Base-by-base conservation (phyloP, 225 moss, liverwort and hornwort genomes). In the Pseudoscleropodium purum region DNA sequence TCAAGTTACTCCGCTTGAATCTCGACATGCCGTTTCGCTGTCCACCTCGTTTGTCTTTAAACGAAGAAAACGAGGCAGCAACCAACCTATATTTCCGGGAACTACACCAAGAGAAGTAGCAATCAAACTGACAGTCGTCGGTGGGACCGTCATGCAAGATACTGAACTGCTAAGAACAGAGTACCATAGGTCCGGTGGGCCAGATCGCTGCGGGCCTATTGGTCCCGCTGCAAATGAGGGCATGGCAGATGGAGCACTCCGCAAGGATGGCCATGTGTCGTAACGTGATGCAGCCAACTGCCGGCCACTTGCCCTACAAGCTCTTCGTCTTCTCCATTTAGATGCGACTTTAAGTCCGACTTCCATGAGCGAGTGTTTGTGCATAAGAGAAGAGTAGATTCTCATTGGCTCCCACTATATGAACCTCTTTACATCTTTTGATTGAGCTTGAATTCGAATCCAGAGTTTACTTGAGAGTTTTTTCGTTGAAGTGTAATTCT, bases 21-120 rank as follows among this genome's bases (percentile, higher is more conserved):
- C 89, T 89, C 89, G 69, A 61, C 89, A 69, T 85, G 89, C 89
- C 89, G 56, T 90, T 81, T 90, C 86, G 63, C 60, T 60, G 79
- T 89, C 79, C 84, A 84, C n/a, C 74, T 62, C 39, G 17, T n/a
- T 56, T 77, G n/a, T 20, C 52, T 52, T 77, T 26, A 11, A 78
- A 33, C 72, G 20, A 83, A 64, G 57, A 41, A 16, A 65, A 39
- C 63, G 54, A 72, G 29, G 47, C 49, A 45, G 36, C 80, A 36
- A 24, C 47, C 26, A 43, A 75, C 75, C 54, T 43, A 20, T 8
- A 83, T 52, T 63, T 49, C 83, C 73, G 54, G 63, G 52, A 63
- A 74, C 39, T 41, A 39, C 61, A 72, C 62, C 49, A n/a, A 49
- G 62, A n/a, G 47, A 11, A 23, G 66, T 31, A 39, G 43, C 68